Percentiles rank a stretch among this genome's conserved stretches.
These are phyloP conservation scores for Apiotrichum montevideense DNA, from an alignment of 1,284 basidiomycete species.

Conservation along the genomic window DNA sequence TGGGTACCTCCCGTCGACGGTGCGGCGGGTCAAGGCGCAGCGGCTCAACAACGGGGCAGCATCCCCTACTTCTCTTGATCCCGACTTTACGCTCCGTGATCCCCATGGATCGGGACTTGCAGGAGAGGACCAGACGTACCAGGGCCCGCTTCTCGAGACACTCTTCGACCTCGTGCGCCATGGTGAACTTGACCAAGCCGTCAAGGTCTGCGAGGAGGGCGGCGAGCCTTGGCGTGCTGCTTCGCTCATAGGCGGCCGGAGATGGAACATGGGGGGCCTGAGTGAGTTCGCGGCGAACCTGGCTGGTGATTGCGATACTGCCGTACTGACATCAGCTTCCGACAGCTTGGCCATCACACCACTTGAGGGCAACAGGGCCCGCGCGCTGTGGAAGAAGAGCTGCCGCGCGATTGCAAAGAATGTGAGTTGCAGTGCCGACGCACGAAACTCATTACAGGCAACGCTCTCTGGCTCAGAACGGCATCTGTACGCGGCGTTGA, in stretches of 20 bases:
- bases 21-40: constrained; percentile 29
- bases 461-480: constrained; percentile 69
- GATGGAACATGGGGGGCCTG: constrained; percentile 42
- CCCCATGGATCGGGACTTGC: constrained; percentile 35
- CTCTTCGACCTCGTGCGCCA: constrained; percentile 41
- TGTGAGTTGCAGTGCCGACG: constrained; percentile 49
- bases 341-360: constrained; percentile 36
- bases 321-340: constrained; percentile 36
- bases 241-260: constrained; percentile 46
- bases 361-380: constrained; percentile 59
- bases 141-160: constrained; percentile 36
- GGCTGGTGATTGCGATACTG: too few relatives aligned
- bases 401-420: constrained; percentile 73
- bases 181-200: constrained; percentile 73
- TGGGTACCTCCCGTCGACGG: constrained; percentile 42
- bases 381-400: constrained; percentile 76
- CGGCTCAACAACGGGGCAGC: constrained; percentile 11
- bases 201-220: constrained; percentile 73
- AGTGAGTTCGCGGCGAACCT: constrained; percentile 20
- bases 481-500: constrained; percentile 77
- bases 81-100: constrained; percentile 43
- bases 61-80: constrained; percentile 31
- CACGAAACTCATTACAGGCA: constrained; percentile 48
- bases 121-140: constrained; percentile 43
- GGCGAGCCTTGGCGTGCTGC: constrained; percentile 76